Percentiles rank a stretch among this genome's conserved stretches.
These are phyloP conservation scores for Kalaharituber pfeilii DNA, from an alignment of 2,329 filamentous ascomycete genomes.

Conservation along the genomic window DNA sequence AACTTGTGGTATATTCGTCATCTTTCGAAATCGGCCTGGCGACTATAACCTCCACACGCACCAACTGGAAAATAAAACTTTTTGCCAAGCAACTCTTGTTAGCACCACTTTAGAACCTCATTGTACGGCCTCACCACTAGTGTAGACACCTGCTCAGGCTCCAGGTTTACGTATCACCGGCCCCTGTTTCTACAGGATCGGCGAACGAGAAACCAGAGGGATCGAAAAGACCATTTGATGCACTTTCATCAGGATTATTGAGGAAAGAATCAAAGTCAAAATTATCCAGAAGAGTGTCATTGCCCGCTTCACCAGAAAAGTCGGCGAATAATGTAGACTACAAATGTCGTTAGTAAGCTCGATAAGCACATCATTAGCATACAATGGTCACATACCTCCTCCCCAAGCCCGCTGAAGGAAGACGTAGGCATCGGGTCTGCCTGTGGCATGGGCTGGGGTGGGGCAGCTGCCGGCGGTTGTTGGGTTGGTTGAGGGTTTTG, in stretches of 20 bases:
- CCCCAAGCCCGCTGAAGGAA: conserved; percentile 5
- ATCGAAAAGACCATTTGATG: conserved; percentile 27
- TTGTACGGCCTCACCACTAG: too few relatives aligned
- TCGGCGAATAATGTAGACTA: conserved; percentile 3
- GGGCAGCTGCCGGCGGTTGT: conserved; percentile 31
- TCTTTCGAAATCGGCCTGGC: not conserved
- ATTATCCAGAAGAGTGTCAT: conserved; percentile 34
- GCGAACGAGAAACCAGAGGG: conserved; percentile 4
- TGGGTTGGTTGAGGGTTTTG: conserved; percentile 27
- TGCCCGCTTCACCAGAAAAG: conserved; percentile 2
- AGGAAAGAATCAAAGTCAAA: conserved; percentile 55
- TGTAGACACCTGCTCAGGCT: not conserved
- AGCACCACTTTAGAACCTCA: too few relatives aligned
- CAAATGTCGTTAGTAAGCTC: not conserved
- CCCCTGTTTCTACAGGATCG: conserved; percentile 10
- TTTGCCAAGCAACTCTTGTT: not conserved
- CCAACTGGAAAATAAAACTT: not conserved
- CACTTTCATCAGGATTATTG: conserved; percentile 36
- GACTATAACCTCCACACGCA: not conserved
- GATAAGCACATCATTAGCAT: not conserved
- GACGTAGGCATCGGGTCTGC: not conserved
- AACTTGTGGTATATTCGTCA: not conserved
- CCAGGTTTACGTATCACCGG: conserved; percentile 16
- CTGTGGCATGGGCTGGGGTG: conserved; percentile 24
- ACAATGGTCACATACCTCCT: conserved; percentile 5